phyloP scores from a whole-genome alignment of 208 protist genomes.

The Trypanosoma theileri region DNA sequence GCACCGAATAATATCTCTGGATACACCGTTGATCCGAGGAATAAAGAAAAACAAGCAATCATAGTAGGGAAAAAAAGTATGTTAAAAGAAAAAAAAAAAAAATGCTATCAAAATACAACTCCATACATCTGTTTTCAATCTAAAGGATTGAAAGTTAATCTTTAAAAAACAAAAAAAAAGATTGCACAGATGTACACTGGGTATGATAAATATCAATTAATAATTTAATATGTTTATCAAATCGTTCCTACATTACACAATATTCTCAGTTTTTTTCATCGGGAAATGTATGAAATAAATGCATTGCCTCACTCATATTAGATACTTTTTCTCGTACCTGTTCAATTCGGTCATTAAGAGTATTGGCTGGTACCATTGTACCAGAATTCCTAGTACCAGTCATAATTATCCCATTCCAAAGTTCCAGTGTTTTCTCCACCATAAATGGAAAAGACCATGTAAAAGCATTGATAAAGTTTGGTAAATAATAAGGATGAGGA shows the following conservation, averaged over 20 bases:
- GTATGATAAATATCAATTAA: too few relatives aligned
- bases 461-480: constrained; percentile 98
- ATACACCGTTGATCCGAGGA: too few relatives aligned
- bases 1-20: too few relatives aligned
- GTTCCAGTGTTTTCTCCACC: constrained; percentile 93
- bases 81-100: constrained; percentile 2
- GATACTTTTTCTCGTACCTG: not conserved
- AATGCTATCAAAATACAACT: not conserved
- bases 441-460: constrained; percentile 97
- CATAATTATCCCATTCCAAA: constrained; percentile 83
- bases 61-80: not conserved
- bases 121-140: too few relatives aligned
- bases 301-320: not conserved
- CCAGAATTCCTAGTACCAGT: constrained; percentile 68
- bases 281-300: too few relatives aligned
- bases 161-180: too few relatives aligned
- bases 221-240: too few relatives aligned
- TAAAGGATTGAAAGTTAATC: too few relatives aligned
- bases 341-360: constrained; percentile 6
- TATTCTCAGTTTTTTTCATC: too few relatives aligned
- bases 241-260: too few relatives aligned
- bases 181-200: too few relatives aligned
- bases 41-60: too few relatives aligned
- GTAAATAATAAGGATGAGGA: constrained; percentile 97
- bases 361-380: constrained; percentile 10